phyloP scores from a whole-genome alignment of 139 green algal species.

The Astrephomene gubernaculifera region DNA sequence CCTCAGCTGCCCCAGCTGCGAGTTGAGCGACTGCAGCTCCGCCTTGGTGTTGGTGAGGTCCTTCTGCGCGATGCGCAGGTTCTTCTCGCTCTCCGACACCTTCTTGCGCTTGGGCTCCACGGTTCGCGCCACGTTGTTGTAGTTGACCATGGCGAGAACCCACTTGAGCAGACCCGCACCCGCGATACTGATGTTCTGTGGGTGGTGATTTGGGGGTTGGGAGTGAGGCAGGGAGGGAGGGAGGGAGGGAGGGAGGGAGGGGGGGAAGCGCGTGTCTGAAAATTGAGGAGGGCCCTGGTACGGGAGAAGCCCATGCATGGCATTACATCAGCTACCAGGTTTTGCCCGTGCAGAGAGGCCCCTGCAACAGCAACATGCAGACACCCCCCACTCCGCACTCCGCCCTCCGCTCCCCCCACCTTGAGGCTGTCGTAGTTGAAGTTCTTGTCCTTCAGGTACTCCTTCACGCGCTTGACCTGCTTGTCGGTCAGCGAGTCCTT shows the following conservation, averaged over 20 bases:
- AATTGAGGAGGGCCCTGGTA: not conserved
- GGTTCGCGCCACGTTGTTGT: slow-evolving; percentile 82
- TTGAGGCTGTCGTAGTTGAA: slow-evolving; percentile 83
- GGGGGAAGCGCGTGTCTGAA: no score
- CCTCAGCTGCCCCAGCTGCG: slow-evolving; percentile 71
- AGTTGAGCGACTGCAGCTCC: slow-evolving; percentile 72
- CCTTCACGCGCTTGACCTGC: slow-evolving; percentile 84
- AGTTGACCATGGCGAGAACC: slow-evolving; percentile 92
- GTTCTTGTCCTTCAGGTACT: slow-evolving; percentile 88
- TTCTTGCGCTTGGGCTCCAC: slow-evolving; percentile 89
- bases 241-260: not conserved
- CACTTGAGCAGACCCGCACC: slow-evolving; percentile 83
- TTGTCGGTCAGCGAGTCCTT: slow-evolving; percentile 84
- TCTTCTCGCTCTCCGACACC: slow-evolving; percentile 85
- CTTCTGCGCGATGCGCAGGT: slow-evolving; percentile 78
- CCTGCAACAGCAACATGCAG: no score
- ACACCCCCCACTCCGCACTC: not conserved
- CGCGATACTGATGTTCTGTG: slow-evolving; percentile 50
- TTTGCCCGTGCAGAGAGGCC: no score
- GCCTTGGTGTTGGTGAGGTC: slow-evolving; percentile 81
- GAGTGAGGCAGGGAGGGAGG: not conserved
- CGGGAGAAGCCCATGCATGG: not conserved
- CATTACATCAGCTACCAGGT: no score
- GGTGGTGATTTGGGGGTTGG: not conserved
- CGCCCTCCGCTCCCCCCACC: slow-evolving; percentile 17